Evolutionary conservation across 441 rosid species (phyloP), one percentile per base, ranked within the genome.

Genomic region (Gossypium trilobum): DNA sequence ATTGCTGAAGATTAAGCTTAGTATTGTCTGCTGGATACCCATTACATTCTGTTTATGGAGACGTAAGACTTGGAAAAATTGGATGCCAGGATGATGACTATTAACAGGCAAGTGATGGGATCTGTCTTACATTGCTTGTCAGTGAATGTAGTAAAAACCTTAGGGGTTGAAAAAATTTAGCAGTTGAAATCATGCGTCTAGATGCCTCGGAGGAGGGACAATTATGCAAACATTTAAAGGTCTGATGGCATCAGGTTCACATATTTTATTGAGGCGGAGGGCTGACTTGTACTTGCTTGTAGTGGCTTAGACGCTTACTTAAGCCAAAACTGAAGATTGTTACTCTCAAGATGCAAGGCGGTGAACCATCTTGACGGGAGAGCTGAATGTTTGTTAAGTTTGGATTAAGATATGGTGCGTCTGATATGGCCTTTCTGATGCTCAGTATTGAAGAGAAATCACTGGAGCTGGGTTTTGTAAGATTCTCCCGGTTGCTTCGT

Each of bases 241-340:
- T 51, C 7, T 59, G 65, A 50, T 52, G 31, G 29, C 75, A 29
- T 77, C 79, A 61, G 51, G 52, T 73, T 76, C 72, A 66, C 73
- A 5, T 78, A 29, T 39, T 67, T 78, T 76, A 51, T 27, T 72
- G 25, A 22, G 72, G 66, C 55, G 58, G 72, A 68, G 74, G 61
- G 46, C 14, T 56, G 73, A 70, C 27, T 33, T 59, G 68, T 55
- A 20, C 29, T 1, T 77, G 20, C 16, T 50, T 33, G 42, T 71
- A 27, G 23, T 73, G 78, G 58, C 73, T 50, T 66, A 62, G 68
- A 31, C 7, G 7, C 36, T 31, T 29, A 29, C 17, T 44, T 13
- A 72, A 70, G 54, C 46, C 48, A 64, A 19, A 67, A 51, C 59
- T 56, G 31, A 51, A 46, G 48, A 23, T 70, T 62, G 50, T 74